phyloP scores from a whole-genome alignment of 139 green algal genomes.

The Zygnema cylindricum region DNA sequence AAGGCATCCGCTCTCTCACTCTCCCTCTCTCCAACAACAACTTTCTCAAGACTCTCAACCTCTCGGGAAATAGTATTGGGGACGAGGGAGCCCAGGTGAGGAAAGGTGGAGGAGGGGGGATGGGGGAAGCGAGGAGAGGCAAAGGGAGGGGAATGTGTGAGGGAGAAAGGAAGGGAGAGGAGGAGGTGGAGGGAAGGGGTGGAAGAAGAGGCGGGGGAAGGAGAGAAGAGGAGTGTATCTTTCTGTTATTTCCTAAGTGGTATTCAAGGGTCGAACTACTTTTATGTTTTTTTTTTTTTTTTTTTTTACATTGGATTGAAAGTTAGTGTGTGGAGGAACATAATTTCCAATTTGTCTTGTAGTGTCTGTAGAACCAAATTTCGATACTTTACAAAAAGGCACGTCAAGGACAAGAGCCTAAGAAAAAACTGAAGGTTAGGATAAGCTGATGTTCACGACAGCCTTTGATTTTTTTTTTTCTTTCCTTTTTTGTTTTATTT shows the following conservation, averaged over 20 bases:
- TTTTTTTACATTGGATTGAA: background rate
- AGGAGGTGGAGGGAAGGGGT: too few relatives aligned
- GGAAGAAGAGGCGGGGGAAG: background rate
- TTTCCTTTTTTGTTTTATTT: background rate
- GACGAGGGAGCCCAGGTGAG: conserved; percentile 62
- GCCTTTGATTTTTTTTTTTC: background rate
- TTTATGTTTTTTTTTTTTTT: background rate
- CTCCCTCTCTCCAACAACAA: conserved; percentile 65
- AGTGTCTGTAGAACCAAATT: background rate
- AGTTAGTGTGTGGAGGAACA: background rate
- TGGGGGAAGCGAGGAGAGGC: too few relatives aligned
- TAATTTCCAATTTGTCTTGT: background rate
- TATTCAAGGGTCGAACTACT: background rate
- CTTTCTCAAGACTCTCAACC: conserved; percentile 57
- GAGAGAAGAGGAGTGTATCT: background rate
- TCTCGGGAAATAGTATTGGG: conserved; percentile 66
- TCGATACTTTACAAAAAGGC: background rate
- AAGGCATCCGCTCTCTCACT: conserved; percentile 74
- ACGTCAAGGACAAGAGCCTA: background rate
- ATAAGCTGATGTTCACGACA: background rate
- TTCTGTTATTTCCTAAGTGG: background rate
- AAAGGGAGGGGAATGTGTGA: too few relatives aligned
- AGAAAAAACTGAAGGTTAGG: background rate
- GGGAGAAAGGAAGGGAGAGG: too few relatives aligned
- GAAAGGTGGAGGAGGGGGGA: background rate